Conservation (phyloP, 1,284 basidiomycete species). For the Vanrija humicola region DNA sequence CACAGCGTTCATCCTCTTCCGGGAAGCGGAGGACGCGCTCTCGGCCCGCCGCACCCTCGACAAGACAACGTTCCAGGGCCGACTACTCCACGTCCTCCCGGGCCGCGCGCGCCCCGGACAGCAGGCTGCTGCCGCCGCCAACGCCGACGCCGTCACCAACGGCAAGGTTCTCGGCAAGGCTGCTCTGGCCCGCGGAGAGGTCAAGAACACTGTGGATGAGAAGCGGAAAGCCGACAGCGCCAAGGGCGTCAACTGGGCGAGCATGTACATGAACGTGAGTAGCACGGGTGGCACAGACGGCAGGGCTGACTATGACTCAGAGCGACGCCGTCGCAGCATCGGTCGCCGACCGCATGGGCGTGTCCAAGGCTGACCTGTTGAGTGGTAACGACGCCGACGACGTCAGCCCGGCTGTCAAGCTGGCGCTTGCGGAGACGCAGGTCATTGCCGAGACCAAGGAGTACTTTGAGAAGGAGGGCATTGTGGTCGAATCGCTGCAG, state of each 20-base stretch:
- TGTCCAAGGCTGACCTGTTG: slow-evolving; percentile 81
- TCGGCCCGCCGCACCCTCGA: slow-evolving; percentile 75
- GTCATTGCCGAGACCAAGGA: slow-evolving; percentile 92
- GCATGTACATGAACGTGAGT: slow-evolving; percentile 96
- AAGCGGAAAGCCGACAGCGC: slow-evolving; percentile 70
- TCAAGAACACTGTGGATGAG: slow-evolving; percentile 59
- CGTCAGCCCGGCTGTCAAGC: slow-evolving; percentile 66
- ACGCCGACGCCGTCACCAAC: slow-evolving; percentile 34
- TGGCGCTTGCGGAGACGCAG: slow-evolving; percentile 88
- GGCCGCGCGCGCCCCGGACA: slow-evolving; percentile 57
- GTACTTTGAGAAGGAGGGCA: slow-evolving; percentile 66
- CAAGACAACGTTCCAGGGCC: slow-evolving; percentile 83
- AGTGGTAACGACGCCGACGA: slow-evolving; percentile 50
- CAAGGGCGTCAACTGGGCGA: slow-evolving; percentile 91
- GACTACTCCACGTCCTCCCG: slow-evolving; percentile 83
- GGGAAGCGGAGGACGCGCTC: slow-evolving; percentile 62
- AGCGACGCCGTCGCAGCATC: slow-evolving; percentile 82
- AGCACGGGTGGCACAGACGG: not conserved
- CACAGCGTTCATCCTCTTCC: slow-evolving; percentile 74
- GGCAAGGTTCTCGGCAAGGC: slow-evolving; percentile 47
- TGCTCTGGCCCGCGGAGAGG: slow-evolving; percentile 60
- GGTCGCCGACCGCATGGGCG: slow-evolving; percentile 73
- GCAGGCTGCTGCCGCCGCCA: slow-evolving; percentile 56
- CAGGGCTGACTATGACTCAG: slow-evolving; percentile 49
- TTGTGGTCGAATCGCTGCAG: slow-evolving; percentile 51